phyloP scores from a whole-genome alignment of 1,284 basidiomycete species.

The Trametes versicolor region DNA sequence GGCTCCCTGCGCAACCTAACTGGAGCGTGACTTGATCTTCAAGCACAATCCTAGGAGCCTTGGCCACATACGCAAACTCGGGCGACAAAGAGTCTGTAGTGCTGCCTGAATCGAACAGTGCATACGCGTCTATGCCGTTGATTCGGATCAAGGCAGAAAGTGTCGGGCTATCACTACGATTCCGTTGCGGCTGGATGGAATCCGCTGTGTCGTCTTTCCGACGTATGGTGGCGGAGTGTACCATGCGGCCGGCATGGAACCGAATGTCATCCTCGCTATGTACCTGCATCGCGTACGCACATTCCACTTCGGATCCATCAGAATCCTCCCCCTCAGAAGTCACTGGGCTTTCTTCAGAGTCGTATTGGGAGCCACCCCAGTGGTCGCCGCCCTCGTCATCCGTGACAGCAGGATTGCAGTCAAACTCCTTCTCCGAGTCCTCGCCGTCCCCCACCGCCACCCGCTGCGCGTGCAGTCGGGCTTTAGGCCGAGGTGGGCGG shows the following conservation, averaged over 20 bases:
- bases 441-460: background rate
- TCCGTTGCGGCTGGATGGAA: background rate
- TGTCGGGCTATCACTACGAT: background rate
- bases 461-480: background rate
- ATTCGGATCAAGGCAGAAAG: constrained; percentile 19
- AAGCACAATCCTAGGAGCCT: constrained; percentile 26
- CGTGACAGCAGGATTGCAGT: too few species aligned
- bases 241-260: background rate
- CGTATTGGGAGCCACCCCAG: background rate
- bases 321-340: background rate
- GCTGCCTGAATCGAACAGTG: constrained; percentile 40
- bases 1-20: constrained; percentile 39
- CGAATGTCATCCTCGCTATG: too few species aligned
- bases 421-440: too few species aligned
- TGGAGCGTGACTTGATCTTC: constrained; percentile 38
- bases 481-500: too few species aligned
- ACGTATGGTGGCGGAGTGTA: background rate
- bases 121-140: constrained; percentile 33
- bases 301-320: too few species aligned
- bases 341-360: background rate
- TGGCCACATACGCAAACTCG: constrained; percentile 31
- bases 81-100: constrained; percentile 37
- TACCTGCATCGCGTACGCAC: too few species aligned
- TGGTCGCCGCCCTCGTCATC: background rate
- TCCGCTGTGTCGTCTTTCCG: background rate